Base-by-base conservation (phyloP, 441 rosid species). In the Populus hybrid region DNA sequence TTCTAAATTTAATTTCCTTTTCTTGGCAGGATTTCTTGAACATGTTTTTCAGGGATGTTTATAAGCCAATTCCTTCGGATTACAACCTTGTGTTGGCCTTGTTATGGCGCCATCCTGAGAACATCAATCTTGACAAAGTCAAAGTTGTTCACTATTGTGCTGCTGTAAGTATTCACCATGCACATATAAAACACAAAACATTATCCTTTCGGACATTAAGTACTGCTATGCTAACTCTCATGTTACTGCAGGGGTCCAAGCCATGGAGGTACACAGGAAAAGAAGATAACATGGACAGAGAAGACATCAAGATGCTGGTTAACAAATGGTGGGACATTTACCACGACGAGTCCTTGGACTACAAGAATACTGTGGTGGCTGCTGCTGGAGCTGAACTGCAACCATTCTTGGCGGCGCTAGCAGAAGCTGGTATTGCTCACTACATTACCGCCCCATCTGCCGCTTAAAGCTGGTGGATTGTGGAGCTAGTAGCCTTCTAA, bases 71-170 rank as follows among this genome's bases (percentile, higher is more conserved):
- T 63, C 90, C 93, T 7, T 83, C 85, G 0, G 26, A 71, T 67
- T 91, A 91, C 82, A 93, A 93, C 78, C 88, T 93, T 21, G 94
- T 93, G 0, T 36, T 89, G 67, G 95, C 97, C 36, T 76, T 92
- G 91, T 71, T 92, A 1, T 92, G 97, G 95, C 89, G 91, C 30
- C 95, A 91, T 65, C 91, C 89, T 0, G 94, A 91, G 72, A 92
- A 88, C 63, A 42, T 92, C 0, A 83, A 88, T 16, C 80, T 88
- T 16, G 88, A 85, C 35, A 72, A 88, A 23, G 91, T 85, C 42
- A 91, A 89, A 79, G 97, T 89, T 40, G 94, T 79, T 70, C 96
- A 93, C 72, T 91, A 90, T 34, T 93, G 96, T 76, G 96, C 97
- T 3, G 90, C 88, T 18, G 95, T 90, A 38, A 71, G 87, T 78